These are phyloP conservation scores for Aristolochia fimbriata DNA, from an alignment of 164 flowering plant species.

Conservation along the genomic window DNA sequence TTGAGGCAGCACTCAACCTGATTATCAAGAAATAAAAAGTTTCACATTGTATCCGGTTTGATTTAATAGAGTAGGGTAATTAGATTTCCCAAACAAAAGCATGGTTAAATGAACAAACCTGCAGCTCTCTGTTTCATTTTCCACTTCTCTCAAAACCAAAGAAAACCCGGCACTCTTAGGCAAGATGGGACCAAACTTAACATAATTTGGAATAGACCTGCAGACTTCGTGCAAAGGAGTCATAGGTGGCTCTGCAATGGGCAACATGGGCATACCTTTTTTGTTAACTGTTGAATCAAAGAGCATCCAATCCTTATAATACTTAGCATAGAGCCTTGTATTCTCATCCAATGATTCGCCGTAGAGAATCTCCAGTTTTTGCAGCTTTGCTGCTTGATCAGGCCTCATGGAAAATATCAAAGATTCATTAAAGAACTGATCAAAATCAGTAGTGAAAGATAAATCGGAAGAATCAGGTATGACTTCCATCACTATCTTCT, in stretches of 20 bases:
- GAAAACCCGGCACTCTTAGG: conserved; percentile 74
- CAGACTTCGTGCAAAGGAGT: conserved; percentile 70
- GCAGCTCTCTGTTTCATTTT: conserved; percentile 18
- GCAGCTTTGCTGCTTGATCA: conserved; percentile 61
- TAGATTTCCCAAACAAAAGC: background rate
- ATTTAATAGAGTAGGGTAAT: background rate
- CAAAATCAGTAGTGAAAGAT: conserved; percentile 62
- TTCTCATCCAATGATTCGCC: conserved; percentile 61
- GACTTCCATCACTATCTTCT: conserved; percentile 59
- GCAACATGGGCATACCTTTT: conserved; percentile 57
- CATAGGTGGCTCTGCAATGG: conserved; percentile 79
- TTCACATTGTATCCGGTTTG: too few relatives aligned
- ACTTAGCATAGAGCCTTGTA: conserved; percentile 57
- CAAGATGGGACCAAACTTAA: conserved; percentile 72
- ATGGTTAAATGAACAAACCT: conserved; percentile 22
- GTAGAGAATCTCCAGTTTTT: conserved; percentile 50
- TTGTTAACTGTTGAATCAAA: conserved; percentile 35
- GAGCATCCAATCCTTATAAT: conserved; percentile 56
- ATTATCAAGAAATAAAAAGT: too few relatives aligned
- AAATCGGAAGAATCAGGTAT: conserved; percentile 68
- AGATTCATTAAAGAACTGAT: conserved; percentile 65
- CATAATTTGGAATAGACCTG: conserved; percentile 54
- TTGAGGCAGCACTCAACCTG: too few relatives aligned
- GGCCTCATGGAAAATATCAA: conserved; percentile 61
- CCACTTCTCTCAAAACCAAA: conserved; percentile 23